Evolutionary conservation across 2,329 filamentous ascomycete genomes (phyloP).

Genomic region (Geosmithia flava): DNA sequence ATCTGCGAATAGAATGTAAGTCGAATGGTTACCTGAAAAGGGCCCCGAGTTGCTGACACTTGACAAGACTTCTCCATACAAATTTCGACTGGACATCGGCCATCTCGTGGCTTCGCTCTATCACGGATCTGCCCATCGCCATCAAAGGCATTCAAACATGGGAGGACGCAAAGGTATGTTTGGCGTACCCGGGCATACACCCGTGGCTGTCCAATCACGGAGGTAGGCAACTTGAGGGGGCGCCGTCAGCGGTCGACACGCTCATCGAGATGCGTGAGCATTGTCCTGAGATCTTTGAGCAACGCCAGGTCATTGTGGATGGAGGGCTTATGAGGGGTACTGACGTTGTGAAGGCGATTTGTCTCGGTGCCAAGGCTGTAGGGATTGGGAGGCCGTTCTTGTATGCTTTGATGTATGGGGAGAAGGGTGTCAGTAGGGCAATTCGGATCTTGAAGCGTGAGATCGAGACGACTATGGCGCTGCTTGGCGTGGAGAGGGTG

Average conservation of each 20-base stretch:
- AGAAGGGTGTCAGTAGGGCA: slow-evolving; percentile 36
- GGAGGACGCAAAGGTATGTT: slow-evolving; percentile 24
- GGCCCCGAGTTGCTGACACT: too few species aligned
- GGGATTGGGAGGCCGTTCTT: slow-evolving; percentile 50
- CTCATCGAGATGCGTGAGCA: slow-evolving; percentile 50
- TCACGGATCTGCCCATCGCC: slow-evolving; percentile 27
- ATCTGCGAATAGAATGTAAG: too few species aligned
- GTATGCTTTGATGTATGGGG: slow-evolving; percentile 30
- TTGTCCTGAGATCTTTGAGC: slow-evolving; percentile 32
- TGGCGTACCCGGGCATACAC: slow-evolving; percentile 48
- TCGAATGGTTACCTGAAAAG: too few species aligned
- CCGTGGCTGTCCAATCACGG: slow-evolving; percentile 63
- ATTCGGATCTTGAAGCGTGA: slow-evolving; percentile 35
- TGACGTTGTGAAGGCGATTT: slow-evolving; percentile 56
- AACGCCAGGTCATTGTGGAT: slow-evolving; percentile 45
- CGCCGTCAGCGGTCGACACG: slow-evolving; percentile 1
- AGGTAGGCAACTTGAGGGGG: slow-evolving; percentile 38
- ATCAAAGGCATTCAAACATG: slow-evolving; percentile 17
- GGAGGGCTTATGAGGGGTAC: slow-evolving; percentile 53
- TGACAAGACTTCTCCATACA: too few species aligned
- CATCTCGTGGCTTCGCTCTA: slow-evolving; percentile 44
- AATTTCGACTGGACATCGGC: too few species aligned
- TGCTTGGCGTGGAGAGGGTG: slow-evolving; percentile 55
- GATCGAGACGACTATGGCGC: slow-evolving; percentile 32
- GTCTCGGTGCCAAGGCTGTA: slow-evolving; percentile 50